Evolutionary conservation across 2,329 filamentous ascomycete species (phyloP).

Genomic region (Monosporascus sp.): DNA sequence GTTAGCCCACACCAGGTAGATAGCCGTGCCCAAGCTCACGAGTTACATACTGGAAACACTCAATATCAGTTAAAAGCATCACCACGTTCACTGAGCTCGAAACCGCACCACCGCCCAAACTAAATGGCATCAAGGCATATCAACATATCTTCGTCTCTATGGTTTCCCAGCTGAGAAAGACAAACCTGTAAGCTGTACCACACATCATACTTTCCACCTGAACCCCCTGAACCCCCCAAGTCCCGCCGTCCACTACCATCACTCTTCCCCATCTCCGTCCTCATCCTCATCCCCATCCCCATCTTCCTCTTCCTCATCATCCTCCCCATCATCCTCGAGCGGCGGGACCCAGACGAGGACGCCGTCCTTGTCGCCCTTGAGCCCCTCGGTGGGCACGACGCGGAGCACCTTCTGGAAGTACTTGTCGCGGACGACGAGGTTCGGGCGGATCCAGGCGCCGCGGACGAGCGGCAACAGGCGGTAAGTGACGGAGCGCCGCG

Average conservation of each 20-base stretch:
- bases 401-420: conserved; percentile 90
- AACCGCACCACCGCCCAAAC: no score
- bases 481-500: conserved; percentile 68
- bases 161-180: no score
- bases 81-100: no score
- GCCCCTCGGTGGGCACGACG: conserved; percentile 72
- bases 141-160: no score
- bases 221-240: background rate
- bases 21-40: no score
- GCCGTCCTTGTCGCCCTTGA: conserved; percentile 60
- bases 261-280: background rate
- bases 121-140: no score
- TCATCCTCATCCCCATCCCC: background rate
- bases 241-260: background rate
- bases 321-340: conserved; percentile 25
- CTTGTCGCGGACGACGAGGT: conserved; percentile 74
- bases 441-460: conserved; percentile 66
- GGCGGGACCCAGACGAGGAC: conserved; percentile 58
- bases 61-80: no score
- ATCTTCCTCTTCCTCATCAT: conserved; percentile 6
- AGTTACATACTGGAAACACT: no score
- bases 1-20: no score
- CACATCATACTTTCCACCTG: background rate
- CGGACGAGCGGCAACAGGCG: conserved; percentile 62
- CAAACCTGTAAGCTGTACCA: no score